Conservation (phyloP, 371 early-diverging fungal species). For the Ordospora pajunii region DNA sequence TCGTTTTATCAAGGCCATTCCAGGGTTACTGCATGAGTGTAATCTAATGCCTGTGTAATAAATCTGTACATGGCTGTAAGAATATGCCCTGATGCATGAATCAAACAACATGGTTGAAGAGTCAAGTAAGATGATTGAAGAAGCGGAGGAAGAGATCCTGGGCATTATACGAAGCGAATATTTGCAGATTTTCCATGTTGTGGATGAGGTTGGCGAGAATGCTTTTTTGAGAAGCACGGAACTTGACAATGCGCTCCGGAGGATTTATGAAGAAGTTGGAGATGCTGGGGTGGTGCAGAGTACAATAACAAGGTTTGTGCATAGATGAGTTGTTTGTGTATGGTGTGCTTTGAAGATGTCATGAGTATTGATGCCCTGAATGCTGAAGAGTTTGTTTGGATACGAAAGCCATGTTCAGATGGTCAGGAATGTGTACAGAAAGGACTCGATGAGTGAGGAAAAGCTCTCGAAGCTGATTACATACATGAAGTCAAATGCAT, state of each 20-base stretch:
- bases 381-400: not conserved
- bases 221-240: not conserved
- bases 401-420: conserved; percentile 7
- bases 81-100: no score
- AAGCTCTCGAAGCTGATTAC: not conserved
- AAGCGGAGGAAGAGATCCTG: not conserved
- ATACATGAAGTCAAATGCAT: not conserved
- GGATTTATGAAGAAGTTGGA: not conserved
- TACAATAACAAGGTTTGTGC: not conserved
- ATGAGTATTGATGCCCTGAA: not conserved
- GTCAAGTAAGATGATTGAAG: not conserved
- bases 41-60: no score
- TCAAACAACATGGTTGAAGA: not conserved
- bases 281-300: not conserved
- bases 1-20: not conserved
- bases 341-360: not conserved
- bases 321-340: not conserved
- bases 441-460: not conserved
- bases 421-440: not conserved
- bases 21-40: not conserved
- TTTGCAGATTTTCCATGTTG: not conserved
- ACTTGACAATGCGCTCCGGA: not conserved
- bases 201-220: not conserved
- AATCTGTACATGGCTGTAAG: no score
- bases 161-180: not conserved